phyloP scores from a whole-genome alignment of 192 early-diverging fungal genomes.

The Linnemannia schmuckeri region DNA sequence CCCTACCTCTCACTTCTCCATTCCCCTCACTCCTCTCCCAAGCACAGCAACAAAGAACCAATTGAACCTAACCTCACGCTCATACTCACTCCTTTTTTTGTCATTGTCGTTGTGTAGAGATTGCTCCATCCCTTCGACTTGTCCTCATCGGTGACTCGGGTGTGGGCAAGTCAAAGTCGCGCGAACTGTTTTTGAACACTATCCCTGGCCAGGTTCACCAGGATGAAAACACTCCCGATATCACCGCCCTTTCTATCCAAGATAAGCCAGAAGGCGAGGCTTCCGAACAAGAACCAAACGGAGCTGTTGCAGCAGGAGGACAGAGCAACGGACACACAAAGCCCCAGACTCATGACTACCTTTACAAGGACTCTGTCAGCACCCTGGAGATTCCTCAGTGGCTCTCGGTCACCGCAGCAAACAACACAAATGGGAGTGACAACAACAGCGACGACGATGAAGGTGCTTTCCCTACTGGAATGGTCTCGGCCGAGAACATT shows the following conservation, averaged over 20 bases:
- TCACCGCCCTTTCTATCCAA: conserved; percentile 21
- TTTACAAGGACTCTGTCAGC: conserved; percentile 32
- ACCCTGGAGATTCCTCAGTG: conserved; percentile 46
- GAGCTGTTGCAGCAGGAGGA: not conserved
- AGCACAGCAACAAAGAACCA: not conserved
- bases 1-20: not conserved
- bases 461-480: not conserved
- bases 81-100: not conserved
- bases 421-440: not conserved
- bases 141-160: conserved; percentile 52
- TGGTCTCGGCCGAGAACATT: conserved; percentile 45
- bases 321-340: not conserved
- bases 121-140: conserved; percentile 48
- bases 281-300: not conserved
- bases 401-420: conserved; percentile 29
- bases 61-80: not conserved
- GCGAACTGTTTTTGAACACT: conserved; percentile 28
- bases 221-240: conserved; percentile 7
- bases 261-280: not conserved
- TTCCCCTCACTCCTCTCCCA: not conserved
- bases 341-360: not conserved
- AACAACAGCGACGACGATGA: not conserved
- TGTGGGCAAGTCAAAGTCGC: conserved; percentile 48
- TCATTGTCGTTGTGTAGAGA: conserved; percentile 17
- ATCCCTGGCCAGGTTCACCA: conserved; percentile 43